Evolutionary conservation across 768 basidiomycete genomes (phyloP).

Genomic region (Cystofilobasidium bisporidii): DNA sequence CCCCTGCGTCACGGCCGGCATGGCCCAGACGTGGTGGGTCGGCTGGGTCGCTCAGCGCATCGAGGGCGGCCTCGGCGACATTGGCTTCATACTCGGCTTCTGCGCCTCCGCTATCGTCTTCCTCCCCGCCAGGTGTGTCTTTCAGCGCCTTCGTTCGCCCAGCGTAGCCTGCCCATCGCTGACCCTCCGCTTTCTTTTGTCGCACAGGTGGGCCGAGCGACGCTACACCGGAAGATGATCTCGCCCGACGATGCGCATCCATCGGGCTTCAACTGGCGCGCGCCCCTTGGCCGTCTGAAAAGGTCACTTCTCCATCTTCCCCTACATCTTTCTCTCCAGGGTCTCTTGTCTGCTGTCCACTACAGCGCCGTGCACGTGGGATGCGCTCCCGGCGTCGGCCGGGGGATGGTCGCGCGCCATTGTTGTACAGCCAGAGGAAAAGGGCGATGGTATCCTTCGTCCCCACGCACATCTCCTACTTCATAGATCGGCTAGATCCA

Average conservation of each 20-base stretch:
- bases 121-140: slow-evolving; percentile 10
- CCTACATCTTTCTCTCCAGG: not conserved
- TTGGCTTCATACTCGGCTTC: slow-evolving; percentile 25
- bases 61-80: slow-evolving; percentile 25
- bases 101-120: slow-evolving; percentile 1
- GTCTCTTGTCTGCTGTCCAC: no score
- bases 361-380: no score
- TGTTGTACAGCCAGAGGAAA: no score
- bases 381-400: no score
- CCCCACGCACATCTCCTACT: no score
- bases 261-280: not conserved
- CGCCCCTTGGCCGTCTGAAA: no score
- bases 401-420: no score
- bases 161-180: not conserved
- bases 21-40: slow-evolving; percentile 26
- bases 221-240: slow-evolving; percentile 7
- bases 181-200: not conserved
- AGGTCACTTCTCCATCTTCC: not conserved
- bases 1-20: slow-evolving; percentile 18
- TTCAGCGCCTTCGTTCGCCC: not conserved
- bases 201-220: slow-evolving; percentile 9
- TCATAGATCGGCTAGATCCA: no score
- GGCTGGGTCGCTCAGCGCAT: slow-evolving; percentile 25
- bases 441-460: no score
- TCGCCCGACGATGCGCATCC: not conserved